These are phyloP conservation scores for Rutstroemia sp. DNA, from an alignment of 2,329 filamentous ascomycete species.

Conservation along the genomic window DNA sequence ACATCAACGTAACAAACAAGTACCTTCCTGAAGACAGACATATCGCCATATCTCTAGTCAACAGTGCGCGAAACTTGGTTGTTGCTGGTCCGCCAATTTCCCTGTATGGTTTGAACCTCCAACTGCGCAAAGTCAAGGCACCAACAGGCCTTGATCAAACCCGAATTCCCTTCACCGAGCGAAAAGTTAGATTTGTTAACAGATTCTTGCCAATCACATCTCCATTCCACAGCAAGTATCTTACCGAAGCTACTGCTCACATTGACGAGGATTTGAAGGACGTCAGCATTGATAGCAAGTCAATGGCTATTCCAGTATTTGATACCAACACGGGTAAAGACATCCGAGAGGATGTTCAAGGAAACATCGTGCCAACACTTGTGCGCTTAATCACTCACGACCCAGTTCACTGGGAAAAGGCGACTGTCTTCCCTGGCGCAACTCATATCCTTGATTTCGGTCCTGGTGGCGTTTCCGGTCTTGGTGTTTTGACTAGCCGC, in stretches of 20 bases:
- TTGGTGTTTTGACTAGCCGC: constrained; percentile 92
- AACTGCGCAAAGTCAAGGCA: constrained; percentile 93
- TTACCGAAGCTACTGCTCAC: constrained; percentile 70
- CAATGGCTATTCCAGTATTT: constrained; percentile 77
- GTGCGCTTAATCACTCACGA: constrained; percentile 92
- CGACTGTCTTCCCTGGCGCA: constrained; percentile 81
- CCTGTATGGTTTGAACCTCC: constrained; percentile 89
- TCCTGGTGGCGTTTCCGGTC: constrained; percentile 90
- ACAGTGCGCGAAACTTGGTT: constrained; percentile 94
- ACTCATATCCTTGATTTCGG: constrained; percentile 97
- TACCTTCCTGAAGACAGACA: constrained; percentile 89
- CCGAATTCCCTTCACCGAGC: constrained; percentile 86
- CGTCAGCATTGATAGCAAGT: constrained; percentile 64
- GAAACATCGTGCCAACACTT: constrained; percentile 78
- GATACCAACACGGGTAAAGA: constrained; percentile 87
- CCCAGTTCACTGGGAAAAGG: constrained; percentile 91
- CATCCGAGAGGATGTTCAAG: constrained; percentile 59
- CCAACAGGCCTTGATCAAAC: constrained; percentile 96
- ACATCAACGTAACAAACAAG: constrained; percentile 94
- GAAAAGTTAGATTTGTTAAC: constrained; percentile 94
- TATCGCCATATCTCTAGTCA: constrained; percentile 90
- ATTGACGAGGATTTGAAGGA: constrained; percentile 85
- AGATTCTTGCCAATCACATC: constrained; percentile 96
- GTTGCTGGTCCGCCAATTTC: constrained; percentile 95
- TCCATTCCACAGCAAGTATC: constrained; percentile 95